Base-by-base conservation (phyloP, 2,329 filamentous ascomycete species). In the Nothopassalora personata region DNA sequence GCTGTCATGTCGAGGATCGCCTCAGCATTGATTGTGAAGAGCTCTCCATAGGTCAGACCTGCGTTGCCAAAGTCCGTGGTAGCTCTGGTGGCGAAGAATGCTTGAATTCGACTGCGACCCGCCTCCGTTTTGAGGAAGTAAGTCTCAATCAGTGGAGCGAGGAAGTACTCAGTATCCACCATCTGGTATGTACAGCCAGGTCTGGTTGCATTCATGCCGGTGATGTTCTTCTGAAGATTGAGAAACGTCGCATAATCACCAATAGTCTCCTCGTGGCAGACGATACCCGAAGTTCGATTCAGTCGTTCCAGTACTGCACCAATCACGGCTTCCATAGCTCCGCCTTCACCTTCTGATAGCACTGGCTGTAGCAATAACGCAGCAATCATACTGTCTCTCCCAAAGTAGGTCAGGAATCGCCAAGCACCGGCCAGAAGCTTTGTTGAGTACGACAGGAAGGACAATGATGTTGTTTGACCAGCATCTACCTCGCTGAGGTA, bases 401-500 rank as follows among this genome's bases (percentile, higher is more conserved):
- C 85, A 71, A 88, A 87, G 66, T 87, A 88, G 0, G 85, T 87
- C 48, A 88, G 70, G 64, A 87, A 88, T 1, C 84, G 75, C 85
- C 84, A 88, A 4, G 82, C 83, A 10, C 85, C 85, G 1, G 86
- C 85, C 1, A 86, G 74, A 0, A 88, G 74, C 63, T 87, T 88
- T 33, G 83, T 75, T 0, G 77, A 81, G 63, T 87, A 88, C 0
- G 85, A 87, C 4, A 88, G 73, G 70, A 88, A 87, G 0, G 83
- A 82, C 0, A 87, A 71, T 0, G 83, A 83, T 0, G 75, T 76
- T 0, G 79, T 77, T 55, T 83, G 76, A 43, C 77, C 77, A 0
- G 76, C 71, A 31, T 79, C 72, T 48, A 81, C 70, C 0, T 70
- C 60, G 28, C 81, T 78, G 3, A 86, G 70, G 7, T 69, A 68